A percentile compares a stretch with the other conserved stretches of the same genome.
phyloP scores from a whole-genome alignment of 2,329 filamentous ascomycete species.

The Ophiostoma triangulosporum region DNA sequence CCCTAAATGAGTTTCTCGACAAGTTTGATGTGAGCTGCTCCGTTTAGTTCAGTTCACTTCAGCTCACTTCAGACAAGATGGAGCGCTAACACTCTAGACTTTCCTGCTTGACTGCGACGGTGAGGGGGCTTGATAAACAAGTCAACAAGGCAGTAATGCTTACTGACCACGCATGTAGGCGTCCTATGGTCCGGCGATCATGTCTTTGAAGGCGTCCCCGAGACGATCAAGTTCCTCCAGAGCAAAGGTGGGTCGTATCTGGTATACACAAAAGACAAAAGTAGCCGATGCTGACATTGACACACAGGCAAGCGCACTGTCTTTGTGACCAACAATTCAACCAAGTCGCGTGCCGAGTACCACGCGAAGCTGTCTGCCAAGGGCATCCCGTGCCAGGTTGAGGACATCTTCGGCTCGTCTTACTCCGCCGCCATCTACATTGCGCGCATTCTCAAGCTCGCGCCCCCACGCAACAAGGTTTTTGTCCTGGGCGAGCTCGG shows the following conservation, averaged over 20 bases:
- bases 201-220: constrained; percentile 70
- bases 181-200: constrained; percentile 95
- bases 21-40: constrained; percentile 66
- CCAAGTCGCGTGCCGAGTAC: constrained; percentile 87
- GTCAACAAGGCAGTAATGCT: background rate
- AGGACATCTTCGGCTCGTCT: constrained; percentile 91
- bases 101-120: constrained; percentile 98
- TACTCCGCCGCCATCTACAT: constrained; percentile 97
- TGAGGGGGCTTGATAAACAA: constrained; percentile 26
- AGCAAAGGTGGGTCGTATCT: constrained; percentile 50
- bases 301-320: constrained; percentile 70
- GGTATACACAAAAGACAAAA: constrained; percentile 1
- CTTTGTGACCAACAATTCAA: constrained; percentile 98
- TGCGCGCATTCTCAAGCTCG: constrained; percentile 72
- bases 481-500: constrained; percentile 86
- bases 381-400: constrained; percentile 64
- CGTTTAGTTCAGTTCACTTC: too few species aligned
- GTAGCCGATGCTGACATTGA: background rate
- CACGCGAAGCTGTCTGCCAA: constrained; percentile 76
- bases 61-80: too few species aligned
- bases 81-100: constrained; percentile 43
- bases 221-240: constrained; percentile 73
- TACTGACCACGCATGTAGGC: constrained; percentile 37
- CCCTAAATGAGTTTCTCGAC: constrained; percentile 72
- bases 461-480: constrained; percentile 74